These are phyloP conservation scores for Verticillium nubilum DNA, from an alignment of 2,329 filamentous ascomycete genomes.

Conservation along the genomic window DNA sequence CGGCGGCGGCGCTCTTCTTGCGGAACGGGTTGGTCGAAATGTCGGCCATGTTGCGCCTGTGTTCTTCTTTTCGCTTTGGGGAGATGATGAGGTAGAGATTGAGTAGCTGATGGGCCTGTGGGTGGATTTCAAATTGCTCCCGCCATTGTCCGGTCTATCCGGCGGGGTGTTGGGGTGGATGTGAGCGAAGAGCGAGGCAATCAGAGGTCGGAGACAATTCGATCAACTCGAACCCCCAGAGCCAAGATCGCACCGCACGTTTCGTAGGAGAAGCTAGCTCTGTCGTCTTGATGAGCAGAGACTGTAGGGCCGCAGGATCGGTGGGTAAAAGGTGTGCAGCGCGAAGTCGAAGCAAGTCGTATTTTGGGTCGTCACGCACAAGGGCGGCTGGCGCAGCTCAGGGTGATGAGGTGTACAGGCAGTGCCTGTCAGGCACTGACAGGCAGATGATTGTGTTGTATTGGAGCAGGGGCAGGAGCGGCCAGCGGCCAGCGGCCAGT, in stretches of 20 bases:
- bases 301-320: neutral
- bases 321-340: neutral
- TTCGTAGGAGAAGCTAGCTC: neutral
- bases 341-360: neutral
- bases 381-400: neutral
- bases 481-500: too few relatives aligned
- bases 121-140: neutral
- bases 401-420: neutral
- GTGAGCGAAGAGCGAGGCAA: neutral
- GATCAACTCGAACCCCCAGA: neutral
- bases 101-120: neutral
- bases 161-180: slow-evolving; percentile 1
- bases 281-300: neutral
- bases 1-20: slow-evolving; percentile 26
- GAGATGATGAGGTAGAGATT: slow-evolving; percentile 1
- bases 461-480: neutral
- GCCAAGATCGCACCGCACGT: neutral
- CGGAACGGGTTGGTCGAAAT: slow-evolving; percentile 48
- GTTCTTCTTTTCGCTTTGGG: neutral
- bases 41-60: slow-evolving; percentile 25
- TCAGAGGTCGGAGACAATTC: neutral
- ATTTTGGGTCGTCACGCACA: neutral
- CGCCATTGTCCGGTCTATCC: slow-evolving; percentile 5
- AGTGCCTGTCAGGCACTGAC: too few relatives aligned
- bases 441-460: neutral